Base-by-base conservation (phyloP, 2,329 filamentous ascomycete species). In the Pezicula neosporulosa region DNA sequence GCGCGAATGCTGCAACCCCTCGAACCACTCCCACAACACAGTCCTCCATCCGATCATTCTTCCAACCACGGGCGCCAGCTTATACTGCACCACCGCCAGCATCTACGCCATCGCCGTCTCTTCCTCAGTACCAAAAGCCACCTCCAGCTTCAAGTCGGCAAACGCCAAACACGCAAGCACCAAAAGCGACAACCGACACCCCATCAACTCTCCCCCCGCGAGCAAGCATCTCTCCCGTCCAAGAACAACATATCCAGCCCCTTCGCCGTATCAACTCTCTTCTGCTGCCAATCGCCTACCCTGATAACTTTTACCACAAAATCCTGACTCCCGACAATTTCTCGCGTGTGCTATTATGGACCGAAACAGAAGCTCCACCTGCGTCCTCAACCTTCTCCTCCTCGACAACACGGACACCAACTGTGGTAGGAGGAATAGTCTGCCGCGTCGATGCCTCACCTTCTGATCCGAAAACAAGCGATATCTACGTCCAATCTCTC, bases 221-320 rank as follows among this genome's bases (percentile, higher is more conserved):
- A 63, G 80, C 81, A 18, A 67, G 69, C 52, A 80, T 86, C 62
- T 74, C 76, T 6, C 70, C 72, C 48, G 69, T 85, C 48, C 68
- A 71, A 1, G 67, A 72, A 42, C 62, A 70, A 43, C 81, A 86
- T 66, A 68, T 86, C 51, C 70, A 78, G 51, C 74, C 80, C 42
- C 73, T 87, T 6, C 81, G 80, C 37, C 79, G 83, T 60, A 84
- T 87, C 67, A 86, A 85, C 67, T 71, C 80, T 42, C 77, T 87
- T 47, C 77, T 87, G 48, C 79, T 87, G 1, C 81, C 80, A 46
- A 80, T 87, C 52, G 71, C 73, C 65, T 87, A 87, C 65, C 76
- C 81, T 3, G 83, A 86, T 64, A 73, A 74, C 44, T 87, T 87
- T 70, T 87, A 86, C 73, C 68, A 73, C 48, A 72, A 72, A 36